Evolutionary conservation across 371 early-diverging fungal species (phyloP), one percentile per base, ranked within the genome.

Genomic region (Syncephalastrum contaminatum): DNA sequence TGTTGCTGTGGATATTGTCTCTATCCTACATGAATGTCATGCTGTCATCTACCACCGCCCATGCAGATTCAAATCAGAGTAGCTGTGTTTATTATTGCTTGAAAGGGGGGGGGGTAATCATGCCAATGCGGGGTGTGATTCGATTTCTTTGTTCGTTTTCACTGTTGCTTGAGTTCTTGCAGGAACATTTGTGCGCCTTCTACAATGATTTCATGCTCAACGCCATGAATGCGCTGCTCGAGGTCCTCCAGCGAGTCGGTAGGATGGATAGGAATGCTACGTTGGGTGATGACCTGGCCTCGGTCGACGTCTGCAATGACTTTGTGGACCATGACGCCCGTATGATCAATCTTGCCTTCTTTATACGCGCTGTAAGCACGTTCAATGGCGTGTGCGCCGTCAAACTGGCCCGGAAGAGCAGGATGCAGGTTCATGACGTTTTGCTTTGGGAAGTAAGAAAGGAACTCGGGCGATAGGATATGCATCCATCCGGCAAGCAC

Each of bases 401-500:
- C 95, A 65, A 97, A 93, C 63, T 91, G 86, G 43, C 95, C 95
- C 8, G 97, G 97, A 25, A 98, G 73, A 4, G 98, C 96, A 7
- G 98, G 98, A 61, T 98, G 98, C 57, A 98, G 73, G 72, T 98
- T 98, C 75, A 98, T 92, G 60, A 96, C 75, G 39, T 79, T 81
- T 12, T 69, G 30, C 0, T 62, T 40, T 19, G 85, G 82, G 61
- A 93, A 91, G 46, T 68, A 52, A 14, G 82, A 72, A 50, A 98
- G 66, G 66, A 97, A 97, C 20, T 82, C 83, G 4, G 90, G 78
- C 4, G 91, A 90, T 46, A 98, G 80, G 57, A 98, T 97, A 66
- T 95, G 97, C 97, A 98, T 97, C 82, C 86, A 98, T 42, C 98
- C 98, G 10, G 97, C 98, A 36, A 97, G 80, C n/a, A 98, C 91